Percentiles rank a stretch among this genome's conserved stretches.
Conservation (phyloP, 2,329 filamentous ascomycete genomes). For the Colletotrichum karsti region DNA sequence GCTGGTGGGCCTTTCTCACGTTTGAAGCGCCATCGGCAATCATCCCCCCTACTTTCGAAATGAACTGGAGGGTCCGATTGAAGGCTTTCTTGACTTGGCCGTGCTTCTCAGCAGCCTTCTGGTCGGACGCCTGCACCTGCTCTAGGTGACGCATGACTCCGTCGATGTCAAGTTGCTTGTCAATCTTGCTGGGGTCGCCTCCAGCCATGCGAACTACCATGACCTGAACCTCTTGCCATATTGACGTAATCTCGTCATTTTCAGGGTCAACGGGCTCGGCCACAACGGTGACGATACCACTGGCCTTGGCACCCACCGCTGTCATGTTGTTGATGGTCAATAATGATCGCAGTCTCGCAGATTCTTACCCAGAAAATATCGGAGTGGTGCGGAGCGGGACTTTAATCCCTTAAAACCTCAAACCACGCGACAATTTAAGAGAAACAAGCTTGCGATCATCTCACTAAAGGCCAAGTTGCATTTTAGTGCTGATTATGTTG, state of each 20-base stretch:
- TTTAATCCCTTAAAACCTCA: background rate
- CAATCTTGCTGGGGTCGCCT: conserved; percentile 35
- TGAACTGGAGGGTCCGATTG: conserved; percentile 41
- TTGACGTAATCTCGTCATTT: conserved; percentile 36
- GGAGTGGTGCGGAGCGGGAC: background rate
- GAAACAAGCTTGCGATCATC: background rate
- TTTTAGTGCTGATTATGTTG: background rate
- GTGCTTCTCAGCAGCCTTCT: conserved; percentile 39
- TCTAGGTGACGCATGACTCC: conserved; percentile 38
- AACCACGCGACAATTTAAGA: too few relatives aligned
- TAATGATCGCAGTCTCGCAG: background rate
- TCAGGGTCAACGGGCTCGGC: background rate
- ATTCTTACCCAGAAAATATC: too few relatives aligned
- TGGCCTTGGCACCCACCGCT: background rate
- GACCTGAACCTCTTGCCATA: conserved; percentile 42
- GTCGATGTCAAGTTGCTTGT: conserved; percentile 37
- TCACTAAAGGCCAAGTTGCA: background rate
- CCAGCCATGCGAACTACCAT: conserved; percentile 42
- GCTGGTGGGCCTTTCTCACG: conserved; percentile 1
- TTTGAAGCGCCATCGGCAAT: conserved; percentile 38
- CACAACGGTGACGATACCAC: background rate
- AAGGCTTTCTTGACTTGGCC: conserved; percentile 37
- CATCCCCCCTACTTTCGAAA: conserved; percentile 42
- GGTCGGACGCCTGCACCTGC: conserved; percentile 32
- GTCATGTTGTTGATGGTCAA: background rate